Conservation (phyloP, 352 stramenopile species). For the Globisporangium emineosum region DNA sequence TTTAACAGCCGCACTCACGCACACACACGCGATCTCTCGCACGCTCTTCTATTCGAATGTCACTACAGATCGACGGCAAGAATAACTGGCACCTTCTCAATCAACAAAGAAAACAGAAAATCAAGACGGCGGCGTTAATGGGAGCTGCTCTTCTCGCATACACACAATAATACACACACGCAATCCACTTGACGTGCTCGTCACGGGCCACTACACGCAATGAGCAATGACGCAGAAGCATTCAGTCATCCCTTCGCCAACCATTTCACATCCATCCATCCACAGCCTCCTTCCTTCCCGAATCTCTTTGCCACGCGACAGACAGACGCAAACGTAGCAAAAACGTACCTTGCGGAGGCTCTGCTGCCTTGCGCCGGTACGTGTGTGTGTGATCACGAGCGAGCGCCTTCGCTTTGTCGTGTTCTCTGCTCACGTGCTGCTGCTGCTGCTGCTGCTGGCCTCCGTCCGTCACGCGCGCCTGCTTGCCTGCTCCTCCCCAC, state of each 20-base stretch:
- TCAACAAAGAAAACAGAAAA: background rate
- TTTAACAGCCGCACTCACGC: background rate
- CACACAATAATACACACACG: background rate
- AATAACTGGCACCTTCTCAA: background rate
- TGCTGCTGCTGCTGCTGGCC: background rate
- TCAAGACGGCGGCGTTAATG: background rate
- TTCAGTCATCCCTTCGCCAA: background rate
- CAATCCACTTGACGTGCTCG: background rate
- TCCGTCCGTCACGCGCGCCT: background rate
- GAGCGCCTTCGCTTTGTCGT: background rate
- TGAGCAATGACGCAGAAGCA: background rate
- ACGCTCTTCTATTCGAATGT: background rate
- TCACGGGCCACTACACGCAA: background rate
- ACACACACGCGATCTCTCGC: background rate
- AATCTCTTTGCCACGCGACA: background rate
- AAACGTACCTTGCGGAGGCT: background rate
- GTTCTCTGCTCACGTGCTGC: background rate
- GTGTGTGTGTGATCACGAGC: background rate
- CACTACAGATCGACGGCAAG: background rate
- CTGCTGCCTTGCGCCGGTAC: background rate
- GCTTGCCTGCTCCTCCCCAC: background rate
- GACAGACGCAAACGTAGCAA: background rate
- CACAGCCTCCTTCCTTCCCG: no score
- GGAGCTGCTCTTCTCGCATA: background rate
- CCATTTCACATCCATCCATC: background rate